Evolutionary conservation across 495 filamentous ascomycete genomes (phyloP).

Genomic region (Talaromyces liani): DNA sequence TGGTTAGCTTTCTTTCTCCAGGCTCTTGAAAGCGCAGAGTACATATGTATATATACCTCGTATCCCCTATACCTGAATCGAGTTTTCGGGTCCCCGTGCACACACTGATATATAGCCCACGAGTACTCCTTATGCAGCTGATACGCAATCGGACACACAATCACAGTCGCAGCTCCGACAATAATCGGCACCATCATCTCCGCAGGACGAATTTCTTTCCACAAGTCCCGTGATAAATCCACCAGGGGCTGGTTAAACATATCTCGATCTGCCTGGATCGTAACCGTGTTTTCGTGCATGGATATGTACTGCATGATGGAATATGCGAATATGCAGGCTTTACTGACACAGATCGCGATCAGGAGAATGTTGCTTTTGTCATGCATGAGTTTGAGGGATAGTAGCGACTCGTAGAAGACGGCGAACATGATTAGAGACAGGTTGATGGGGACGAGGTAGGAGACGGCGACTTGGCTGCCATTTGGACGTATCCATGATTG

Average conservation of each 20-base stretch:
- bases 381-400: slow-evolving; percentile 15
- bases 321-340: slow-evolving; percentile 14
- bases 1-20: not conserved
- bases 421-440: slow-evolving; percentile 17
- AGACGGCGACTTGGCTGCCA: slow-evolving; percentile 11
- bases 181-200: slow-evolving; percentile 12
- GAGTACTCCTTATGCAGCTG: slow-evolving; percentile 17
- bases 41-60: slow-evolving; percentile 11
- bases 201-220: slow-evolving; percentile 11
- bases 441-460: slow-evolving; percentile 14
- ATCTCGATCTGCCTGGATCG: not conserved
- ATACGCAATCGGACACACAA: slow-evolving; percentile 13
- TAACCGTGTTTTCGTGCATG: slow-evolving; percentile 1
- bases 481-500: not conserved
- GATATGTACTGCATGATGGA: slow-evolving; percentile 12
- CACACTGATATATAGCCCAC: slow-evolving; percentile 17
- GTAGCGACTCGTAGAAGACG: slow-evolving; percentile 11
- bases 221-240: slow-evolving; percentile 10
- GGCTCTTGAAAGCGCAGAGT: not conserved
- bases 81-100: slow-evolving; percentile 13
- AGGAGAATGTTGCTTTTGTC: slow-evolving; percentile 19
- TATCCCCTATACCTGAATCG: slow-evolving; percentile 14
- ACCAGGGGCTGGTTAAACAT: slow-evolving; percentile 10
- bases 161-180: slow-evolving; percentile 11
- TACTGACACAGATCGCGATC: slow-evolving; percentile 18